Base-by-base conservation (phyloP, 768 basidiomycete species). In the Exsudoporus frostii region DNA sequence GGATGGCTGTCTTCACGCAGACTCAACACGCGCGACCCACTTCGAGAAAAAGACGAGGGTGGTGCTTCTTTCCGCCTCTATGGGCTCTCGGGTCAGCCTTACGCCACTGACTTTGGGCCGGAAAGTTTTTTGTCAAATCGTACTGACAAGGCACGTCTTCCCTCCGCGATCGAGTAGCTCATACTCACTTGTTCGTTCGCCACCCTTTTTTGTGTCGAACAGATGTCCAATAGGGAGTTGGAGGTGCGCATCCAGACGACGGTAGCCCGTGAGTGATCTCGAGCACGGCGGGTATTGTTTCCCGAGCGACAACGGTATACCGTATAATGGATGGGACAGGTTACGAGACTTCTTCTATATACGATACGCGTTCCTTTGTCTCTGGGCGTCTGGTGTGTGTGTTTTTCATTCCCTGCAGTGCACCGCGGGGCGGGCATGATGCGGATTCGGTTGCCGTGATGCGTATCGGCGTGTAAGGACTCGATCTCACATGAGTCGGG, bases 11-110 rank as follows among this genome's bases (percentile, higher is more conserved):
- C 42, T 15, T 42, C 20, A 45, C 59, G 10, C 56, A 73, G 78
- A 36, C 72, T 83, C 34, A 83, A 82, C 51, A 73, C 75, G 5
- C 72, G 80, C 2, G 67, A 71, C 33, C 53, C 65, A 4, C 67
- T 76, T 29, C 74, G 72, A 51, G 42, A 15, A 11, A 65, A 66
- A 30, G 51, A 65, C 5, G 71, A 73, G 1, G 69, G 71, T 7
- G 50, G 64, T 1, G 55, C 74, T 20, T 75, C 79, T 2, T 70
- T 80, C 39, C 72, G 71, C 52, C 71, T 80, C 29, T 76, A 73
- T 11, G 67, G 69, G 14, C 59, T 76, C n/a, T 67, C 70, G 1
- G 42, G 50, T 20, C 51, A 44, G 1, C 33, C 36, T 17, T 22
- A 10, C 15, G 7, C 15, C 32, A 1, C 41, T 24, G 22, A 45